phyloP scores from a whole-genome alignment of 768 basidiomycete species.

The Gyrodon lividus region DNA sequence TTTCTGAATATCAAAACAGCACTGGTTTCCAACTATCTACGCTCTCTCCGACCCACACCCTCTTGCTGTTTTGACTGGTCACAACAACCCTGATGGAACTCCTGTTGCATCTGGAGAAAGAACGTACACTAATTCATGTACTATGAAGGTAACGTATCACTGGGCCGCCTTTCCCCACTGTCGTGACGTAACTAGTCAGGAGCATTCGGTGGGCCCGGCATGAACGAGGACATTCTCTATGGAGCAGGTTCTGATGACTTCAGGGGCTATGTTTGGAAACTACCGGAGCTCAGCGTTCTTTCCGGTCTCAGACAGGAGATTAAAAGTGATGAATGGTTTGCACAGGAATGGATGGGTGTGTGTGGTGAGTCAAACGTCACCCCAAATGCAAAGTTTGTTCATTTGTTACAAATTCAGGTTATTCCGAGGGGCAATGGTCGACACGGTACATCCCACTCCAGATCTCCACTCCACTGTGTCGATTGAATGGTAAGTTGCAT shows the following conservation, averaged over 20 bases:
- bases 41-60: slow-evolving; percentile 64
- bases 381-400: slow-evolving; percentile 9
- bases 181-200: slow-evolving; percentile 53
- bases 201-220: slow-evolving; percentile 63
- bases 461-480: slow-evolving; percentile 60
- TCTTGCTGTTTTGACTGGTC: slow-evolving; percentile 64
- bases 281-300: slow-evolving; percentile 53
- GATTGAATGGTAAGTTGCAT: slow-evolving; percentile 50
- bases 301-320: slow-evolving; percentile 46
- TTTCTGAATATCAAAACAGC: slow-evolving; percentile 36
- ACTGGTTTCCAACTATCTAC: slow-evolving; percentile 72
- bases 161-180: not conserved
- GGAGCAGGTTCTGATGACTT: slow-evolving; percentile 85
- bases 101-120: slow-evolving; percentile 45
- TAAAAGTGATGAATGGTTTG: slow-evolving; percentile 45
- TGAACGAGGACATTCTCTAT: slow-evolving; percentile 57
- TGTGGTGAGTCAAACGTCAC: slow-evolving; percentile 26
- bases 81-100: slow-evolving; percentile 54
- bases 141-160: slow-evolving; percentile 62
- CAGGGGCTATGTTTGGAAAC: slow-evolving; percentile 72
- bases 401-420: slow-evolving; percentile 37
- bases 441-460: slow-evolving; percentile 59
- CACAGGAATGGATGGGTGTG: slow-evolving; percentile 28
- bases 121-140: slow-evolving; percentile 69
- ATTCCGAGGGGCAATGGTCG: slow-evolving; percentile 38